phyloP scores from a whole-genome alignment of 495 filamentous ascomycete species.

The Xylaria venustula region DNA sequence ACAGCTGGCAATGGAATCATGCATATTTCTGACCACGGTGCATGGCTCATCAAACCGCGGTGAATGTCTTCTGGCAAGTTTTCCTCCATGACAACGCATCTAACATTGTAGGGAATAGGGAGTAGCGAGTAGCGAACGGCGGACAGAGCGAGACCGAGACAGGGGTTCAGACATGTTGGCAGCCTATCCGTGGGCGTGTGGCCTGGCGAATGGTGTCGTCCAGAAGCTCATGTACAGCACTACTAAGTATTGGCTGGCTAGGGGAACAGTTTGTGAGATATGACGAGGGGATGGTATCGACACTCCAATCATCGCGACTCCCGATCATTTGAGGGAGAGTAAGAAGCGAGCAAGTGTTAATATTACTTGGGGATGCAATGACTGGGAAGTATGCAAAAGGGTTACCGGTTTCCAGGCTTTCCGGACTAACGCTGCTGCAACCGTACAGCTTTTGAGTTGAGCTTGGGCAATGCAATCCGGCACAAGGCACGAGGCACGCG shows the following conservation, averaged over 20 bases:
- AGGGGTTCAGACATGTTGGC: constrained; percentile 10
- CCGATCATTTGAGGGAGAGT: background rate
- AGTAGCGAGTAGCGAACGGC: background rate
- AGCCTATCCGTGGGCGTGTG: constrained; percentile 2
- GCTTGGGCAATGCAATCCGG: background rate
- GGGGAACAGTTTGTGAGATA: background rate
- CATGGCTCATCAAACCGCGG: background rate
- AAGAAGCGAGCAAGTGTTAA: no score
- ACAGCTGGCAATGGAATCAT: constrained; percentile 10
- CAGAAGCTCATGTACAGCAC: background rate
- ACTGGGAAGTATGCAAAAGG: background rate
- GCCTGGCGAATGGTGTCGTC: background rate
- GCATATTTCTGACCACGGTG: constrained; percentile 4
- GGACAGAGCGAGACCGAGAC: constrained; percentile 1
- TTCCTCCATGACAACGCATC: constrained; percentile 15
- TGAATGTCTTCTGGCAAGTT: background rate
- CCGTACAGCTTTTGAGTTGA: background rate
- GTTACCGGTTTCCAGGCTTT: background rate
- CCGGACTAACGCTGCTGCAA: background rate
- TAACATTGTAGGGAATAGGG: background rate
- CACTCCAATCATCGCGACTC: background rate
- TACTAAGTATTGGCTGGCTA: background rate
- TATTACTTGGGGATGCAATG: background rate
- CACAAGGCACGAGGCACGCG: no score
- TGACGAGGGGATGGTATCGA: background rate